phyloP scores from a whole-genome alignment of 78 protist species.

The Monosiga brevicollis region DNA sequence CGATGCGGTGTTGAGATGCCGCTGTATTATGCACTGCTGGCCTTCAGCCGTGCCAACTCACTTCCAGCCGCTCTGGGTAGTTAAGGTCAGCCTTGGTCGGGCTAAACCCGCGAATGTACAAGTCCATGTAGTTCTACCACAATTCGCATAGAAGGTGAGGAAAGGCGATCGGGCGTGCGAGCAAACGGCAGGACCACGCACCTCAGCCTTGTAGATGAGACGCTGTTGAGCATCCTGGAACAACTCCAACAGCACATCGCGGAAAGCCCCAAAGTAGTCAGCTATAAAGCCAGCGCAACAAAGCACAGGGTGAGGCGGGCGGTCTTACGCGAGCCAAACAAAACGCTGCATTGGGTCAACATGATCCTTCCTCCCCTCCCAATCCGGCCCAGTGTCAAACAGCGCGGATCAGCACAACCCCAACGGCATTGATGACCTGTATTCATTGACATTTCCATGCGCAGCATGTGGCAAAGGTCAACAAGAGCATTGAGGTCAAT shows the following conservation, averaged over 20 bases:
- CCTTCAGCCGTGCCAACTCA: not conserved
- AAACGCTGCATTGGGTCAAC: too few species aligned
- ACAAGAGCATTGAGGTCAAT: too few species aligned
- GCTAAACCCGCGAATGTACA: not conserved
- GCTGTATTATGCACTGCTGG: not conserved
- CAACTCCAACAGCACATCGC: not conserved
- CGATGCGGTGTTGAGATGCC: not conserved
- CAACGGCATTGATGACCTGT: too few species aligned
- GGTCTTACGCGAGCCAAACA: too few species aligned
- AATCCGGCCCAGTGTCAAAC: too few species aligned
- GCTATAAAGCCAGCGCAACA: too few species aligned
- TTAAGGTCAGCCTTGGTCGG: not conserved
- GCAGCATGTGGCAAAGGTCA: too few species aligned
- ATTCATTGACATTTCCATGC: too few species aligned
- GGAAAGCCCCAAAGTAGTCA: too few species aligned
- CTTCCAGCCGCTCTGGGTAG: constrained; percentile 11
- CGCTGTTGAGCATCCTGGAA: not conserved
- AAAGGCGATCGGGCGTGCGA: not conserved
- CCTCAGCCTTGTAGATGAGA: not conserved
- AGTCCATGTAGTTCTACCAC: not conserved
- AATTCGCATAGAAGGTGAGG: not conserved
- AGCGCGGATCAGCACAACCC: too few species aligned
- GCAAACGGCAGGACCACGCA: not conserved
- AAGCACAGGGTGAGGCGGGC: too few species aligned
- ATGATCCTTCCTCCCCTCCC: too few species aligned